phyloP scores from a whole-genome alignment of 2,329 filamentous ascomycete genomes.

The Geosmithia morbida region DNA sequence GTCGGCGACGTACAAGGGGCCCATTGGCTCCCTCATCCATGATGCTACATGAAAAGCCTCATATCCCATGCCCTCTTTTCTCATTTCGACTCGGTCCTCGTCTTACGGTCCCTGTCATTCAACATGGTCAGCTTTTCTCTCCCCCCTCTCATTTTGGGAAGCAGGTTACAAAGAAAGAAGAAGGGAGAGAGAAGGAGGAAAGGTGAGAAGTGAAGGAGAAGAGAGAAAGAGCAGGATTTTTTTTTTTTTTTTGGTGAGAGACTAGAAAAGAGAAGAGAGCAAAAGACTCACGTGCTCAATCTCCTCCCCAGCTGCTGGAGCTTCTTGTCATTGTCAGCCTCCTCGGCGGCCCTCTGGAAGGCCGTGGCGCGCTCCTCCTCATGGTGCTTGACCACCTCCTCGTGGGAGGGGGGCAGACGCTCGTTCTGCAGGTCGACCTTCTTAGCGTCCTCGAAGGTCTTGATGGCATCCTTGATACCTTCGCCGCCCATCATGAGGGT shows the following conservation, averaged over 20 bases:
- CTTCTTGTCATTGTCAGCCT: slow-evolving; percentile 85
- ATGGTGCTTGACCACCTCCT: slow-evolving; percentile 75
- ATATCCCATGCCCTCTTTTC: neutral
- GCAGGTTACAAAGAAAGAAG: neutral
- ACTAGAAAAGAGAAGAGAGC: no score
- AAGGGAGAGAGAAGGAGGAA: neutral
- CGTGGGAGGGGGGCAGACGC: slow-evolving; percentile 77
- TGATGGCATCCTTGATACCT: slow-evolving; percentile 97
- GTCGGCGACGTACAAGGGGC: neutral
- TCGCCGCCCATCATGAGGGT: slow-evolving; percentile 97
- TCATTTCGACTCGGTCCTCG: slow-evolving; percentile 2
- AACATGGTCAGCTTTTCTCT: no score
- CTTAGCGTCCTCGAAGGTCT: slow-evolving; percentile 87
- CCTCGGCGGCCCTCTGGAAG: slow-evolving; percentile 69
- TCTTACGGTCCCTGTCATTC: slow-evolving; percentile 2
- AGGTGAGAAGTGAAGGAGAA: neutral
- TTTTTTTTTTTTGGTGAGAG: no score
- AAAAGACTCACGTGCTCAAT: slow-evolving; percentile 72
- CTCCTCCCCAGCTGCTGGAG: slow-evolving; percentile 76
- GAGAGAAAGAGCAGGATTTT: neutral
- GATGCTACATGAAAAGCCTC: neutral
- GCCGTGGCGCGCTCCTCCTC: slow-evolving; percentile 72
- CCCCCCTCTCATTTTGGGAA: no score
- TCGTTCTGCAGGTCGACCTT: slow-evolving; percentile 98
- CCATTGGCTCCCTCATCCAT: neutral